phyloP scores from a whole-genome alignment of 176 grass and related monocot species.

The Miscanthus lutarioriparius region DNA sequence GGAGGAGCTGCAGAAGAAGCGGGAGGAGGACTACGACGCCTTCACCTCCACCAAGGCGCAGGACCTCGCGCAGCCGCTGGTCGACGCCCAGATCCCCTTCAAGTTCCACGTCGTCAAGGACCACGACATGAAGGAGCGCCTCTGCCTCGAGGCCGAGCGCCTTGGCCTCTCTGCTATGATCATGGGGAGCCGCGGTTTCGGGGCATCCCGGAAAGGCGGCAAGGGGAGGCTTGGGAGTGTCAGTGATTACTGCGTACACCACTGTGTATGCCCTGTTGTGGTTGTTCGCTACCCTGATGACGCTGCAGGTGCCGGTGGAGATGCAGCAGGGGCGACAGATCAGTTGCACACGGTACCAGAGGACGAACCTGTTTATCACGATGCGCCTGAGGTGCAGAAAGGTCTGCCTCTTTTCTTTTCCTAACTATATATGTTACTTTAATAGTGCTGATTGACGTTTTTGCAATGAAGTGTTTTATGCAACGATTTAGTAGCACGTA shows the following conservation, averaged over 20 bases:
- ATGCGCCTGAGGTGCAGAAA: slow-evolving; percentile 59
- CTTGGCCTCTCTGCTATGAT: slow-evolving; percentile 77
- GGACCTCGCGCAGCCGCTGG: slow-evolving; percentile 82
- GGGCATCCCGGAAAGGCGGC: slow-evolving; percentile 62
- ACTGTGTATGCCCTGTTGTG: slow-evolving; percentile 88
- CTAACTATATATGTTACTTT: background rate
- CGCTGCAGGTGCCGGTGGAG: slow-evolving; percentile 31
- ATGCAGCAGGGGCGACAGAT: slow-evolving; percentile 27
- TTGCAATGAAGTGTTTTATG: background rate
- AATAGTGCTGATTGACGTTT: background rate
- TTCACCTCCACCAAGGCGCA: slow-evolving; percentile 79
- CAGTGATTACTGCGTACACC: slow-evolving; percentile 90
- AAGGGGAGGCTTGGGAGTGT: slow-evolving; percentile 89
- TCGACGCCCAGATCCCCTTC: slow-evolving; percentile 74
- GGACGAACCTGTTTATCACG: slow-evolving; percentile 71
- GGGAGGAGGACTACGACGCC: slow-evolving; percentile 78
- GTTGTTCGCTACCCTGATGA: slow-evolving; percentile 87
- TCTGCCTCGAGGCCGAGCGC: slow-evolving; percentile 89
- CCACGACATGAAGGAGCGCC: slow-evolving; percentile 97
- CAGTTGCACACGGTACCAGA: slow-evolving; percentile 57
- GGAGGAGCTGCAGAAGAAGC: slow-evolving; percentile 69
- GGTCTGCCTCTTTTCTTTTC: slow-evolving; percentile 28
- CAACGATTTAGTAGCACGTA: background rate
- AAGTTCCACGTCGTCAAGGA: slow-evolving; percentile 96
- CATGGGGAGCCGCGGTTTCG: slow-evolving; percentile 88